phyloP scores from a whole-genome alignment of 2,329 filamentous ascomycete genomes.

The Calonectria honghensis region DNA sequence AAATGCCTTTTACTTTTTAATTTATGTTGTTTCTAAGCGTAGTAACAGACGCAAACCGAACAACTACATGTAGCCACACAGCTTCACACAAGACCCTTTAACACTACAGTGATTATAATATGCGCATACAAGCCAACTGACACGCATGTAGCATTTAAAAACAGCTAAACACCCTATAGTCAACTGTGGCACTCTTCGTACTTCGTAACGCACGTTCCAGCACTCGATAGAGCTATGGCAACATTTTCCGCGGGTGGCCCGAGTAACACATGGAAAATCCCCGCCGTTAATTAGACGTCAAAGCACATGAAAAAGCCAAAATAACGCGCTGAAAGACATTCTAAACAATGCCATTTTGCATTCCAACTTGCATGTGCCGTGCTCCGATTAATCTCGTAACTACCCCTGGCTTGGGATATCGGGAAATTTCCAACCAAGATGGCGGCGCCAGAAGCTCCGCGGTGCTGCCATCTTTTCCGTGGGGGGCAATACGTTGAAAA shows the following conservation, averaged over 20 bases:
- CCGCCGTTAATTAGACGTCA: background rate
- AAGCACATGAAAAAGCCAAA: background rate
- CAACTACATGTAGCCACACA: background rate
- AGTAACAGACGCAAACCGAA: background rate
- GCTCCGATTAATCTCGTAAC: background rate
- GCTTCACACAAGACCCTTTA: background rate
- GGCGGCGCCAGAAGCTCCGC: background rate
- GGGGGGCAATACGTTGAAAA: constrained; percentile 1
- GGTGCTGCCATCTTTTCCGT: background rate
- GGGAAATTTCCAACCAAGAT: background rate
- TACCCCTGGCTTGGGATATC: background rate
- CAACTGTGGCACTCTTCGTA: background rate
- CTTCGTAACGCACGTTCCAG: background rate
- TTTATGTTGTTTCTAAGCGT: background rate
- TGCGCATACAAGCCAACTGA: background rate
- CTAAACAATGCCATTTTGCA: too few species aligned
- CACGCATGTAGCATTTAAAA: background rate
- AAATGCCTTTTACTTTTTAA: background rate
- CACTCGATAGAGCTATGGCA: background rate
- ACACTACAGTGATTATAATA: background rate
- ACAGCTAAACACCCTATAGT: background rate
- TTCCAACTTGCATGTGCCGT: background rate
- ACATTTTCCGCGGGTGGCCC: too few species aligned
- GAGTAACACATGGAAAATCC: background rate
- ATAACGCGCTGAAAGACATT: background rate